phyloP scores from a whole-genome alignment of 1,139 yeast genomes.

The Taiozyma sp. region DNA sequence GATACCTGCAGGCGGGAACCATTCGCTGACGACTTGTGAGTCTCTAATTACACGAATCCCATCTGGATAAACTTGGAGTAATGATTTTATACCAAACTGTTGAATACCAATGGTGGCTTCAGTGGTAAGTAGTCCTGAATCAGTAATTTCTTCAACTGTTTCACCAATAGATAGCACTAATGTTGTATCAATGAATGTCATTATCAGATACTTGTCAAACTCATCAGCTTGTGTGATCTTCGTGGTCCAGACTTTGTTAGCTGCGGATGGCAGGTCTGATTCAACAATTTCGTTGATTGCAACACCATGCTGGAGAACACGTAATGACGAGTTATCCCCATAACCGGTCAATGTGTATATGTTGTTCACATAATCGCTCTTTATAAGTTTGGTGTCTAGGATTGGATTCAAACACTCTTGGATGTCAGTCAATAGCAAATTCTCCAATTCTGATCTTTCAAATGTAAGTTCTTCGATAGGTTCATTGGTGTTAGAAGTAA shows the following conservation, averaged over 20 bases:
- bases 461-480: conserved; percentile 28
- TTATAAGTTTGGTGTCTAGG: conserved; percentile 40
- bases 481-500: conserved; percentile 27
- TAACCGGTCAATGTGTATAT: conserved; percentile 26
- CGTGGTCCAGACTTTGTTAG: conserved; percentile 58
- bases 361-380: conserved; percentile 28
- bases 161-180: conserved; percentile 75
- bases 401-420: conserved; percentile 55
- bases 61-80: conserved; percentile 67
- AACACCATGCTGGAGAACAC: conserved; percentile 53
- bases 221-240: conserved; percentile 38
- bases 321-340: conserved; percentile 28
- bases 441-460: conserved; percentile 36
- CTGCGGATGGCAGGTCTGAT: conserved; percentile 64
- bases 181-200: conserved; percentile 65
- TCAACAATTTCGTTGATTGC: conserved; percentile 59
- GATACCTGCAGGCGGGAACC: conserved; percentile 85
- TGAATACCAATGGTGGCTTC: conserved; percentile 65
- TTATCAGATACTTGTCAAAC: conserved; percentile 59
- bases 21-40: conserved; percentile 35
- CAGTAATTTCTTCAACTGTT: conserved; percentile 68
- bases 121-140: conserved; percentile 51
- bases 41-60: conserved; percentile 64
- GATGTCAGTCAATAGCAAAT: conserved; percentile 53
- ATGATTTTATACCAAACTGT: conserved; percentile 58